Evolutionary conservation across 2,329 filamentous ascomycete genomes (phyloP).

Genomic region (Colletotrichum sublineola): DNA sequence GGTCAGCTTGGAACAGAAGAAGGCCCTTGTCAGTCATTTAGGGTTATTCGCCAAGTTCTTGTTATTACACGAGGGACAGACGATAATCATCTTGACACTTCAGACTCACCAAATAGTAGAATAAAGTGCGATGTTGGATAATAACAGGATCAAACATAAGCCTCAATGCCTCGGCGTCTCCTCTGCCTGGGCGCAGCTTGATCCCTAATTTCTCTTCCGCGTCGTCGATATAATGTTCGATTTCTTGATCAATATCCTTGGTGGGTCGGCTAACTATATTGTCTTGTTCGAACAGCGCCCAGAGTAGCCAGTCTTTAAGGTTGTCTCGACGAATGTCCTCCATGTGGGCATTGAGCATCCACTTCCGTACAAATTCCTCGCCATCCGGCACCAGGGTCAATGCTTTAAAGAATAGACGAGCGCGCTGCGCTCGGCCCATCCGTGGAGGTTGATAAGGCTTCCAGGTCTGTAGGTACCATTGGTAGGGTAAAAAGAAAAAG

Average conservation of each 20-base stretch:
- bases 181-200: conserved; percentile 64
- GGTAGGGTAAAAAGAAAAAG: conserved; percentile 59
- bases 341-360: conserved; percentile 68
- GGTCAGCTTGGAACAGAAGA: background rate
- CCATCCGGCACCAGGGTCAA: conserved; percentile 59
- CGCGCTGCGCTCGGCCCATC: conserved; percentile 24
- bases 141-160: conserved; percentile 70
- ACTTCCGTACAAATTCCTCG: conserved; percentile 65
- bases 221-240: conserved; percentile 67
- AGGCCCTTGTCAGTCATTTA: too few species aligned
- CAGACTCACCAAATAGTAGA: conserved; percentile 67
- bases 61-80: accelerated
- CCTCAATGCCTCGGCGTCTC: conserved; percentile 65
- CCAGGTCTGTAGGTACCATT: conserved; percentile 51
- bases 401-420: conserved; percentile 26
- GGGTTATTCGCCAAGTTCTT: background rate
- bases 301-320: conserved; percentile 71
- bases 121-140: conserved; percentile 67
- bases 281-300: conserved; percentile 67
- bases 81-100: too few species aligned
- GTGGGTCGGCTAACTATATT: conserved; percentile 51
- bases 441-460: conserved; percentile 24
- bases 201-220: conserved; percentile 65
- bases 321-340: conserved; percentile 70
- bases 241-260: conserved; percentile 62